phyloP scores from a whole-genome alignment of 1,139 yeast genomes.

The Sugiyamaella sp. region DNA sequence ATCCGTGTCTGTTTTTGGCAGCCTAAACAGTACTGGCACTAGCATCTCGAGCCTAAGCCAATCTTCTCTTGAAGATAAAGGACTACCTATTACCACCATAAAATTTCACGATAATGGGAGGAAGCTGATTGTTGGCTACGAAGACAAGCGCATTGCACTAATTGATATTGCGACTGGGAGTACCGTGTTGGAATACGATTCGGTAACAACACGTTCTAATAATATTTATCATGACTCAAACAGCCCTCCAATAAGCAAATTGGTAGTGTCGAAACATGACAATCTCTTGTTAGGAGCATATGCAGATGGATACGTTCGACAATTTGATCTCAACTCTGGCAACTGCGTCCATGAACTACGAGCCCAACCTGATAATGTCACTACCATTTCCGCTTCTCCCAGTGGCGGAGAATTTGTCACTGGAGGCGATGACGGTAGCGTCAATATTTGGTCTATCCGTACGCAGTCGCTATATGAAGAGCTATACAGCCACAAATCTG shows the following conservation, averaged over 20 bases:
- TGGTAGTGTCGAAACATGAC: constrained; percentile 13
- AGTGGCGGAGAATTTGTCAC: constrained; percentile 31
- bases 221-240: constrained; percentile 8
- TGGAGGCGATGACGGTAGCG: constrained; percentile 38
- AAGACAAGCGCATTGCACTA: constrained; percentile 34
- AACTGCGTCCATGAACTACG: constrained; percentile 24
- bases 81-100: constrained; percentile 23
- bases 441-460: constrained; percentile 36
- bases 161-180: constrained; percentile 36
- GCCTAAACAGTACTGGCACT: neutral
- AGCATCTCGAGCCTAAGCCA: neutral
- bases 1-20: neutral
- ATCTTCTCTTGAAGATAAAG: constrained; percentile 12
- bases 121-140: constrained; percentile 34
- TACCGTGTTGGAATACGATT: constrained; percentile 27
- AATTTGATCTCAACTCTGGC: constrained; percentile 26
- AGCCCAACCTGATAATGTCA: constrained; percentile 36
- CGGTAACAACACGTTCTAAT: constrained; percentile 17
- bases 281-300: constrained; percentile 22
- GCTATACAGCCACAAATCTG: constrained; percentile 17
- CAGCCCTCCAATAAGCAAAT: constrained; percentile 6
- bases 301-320: constrained; percentile 28
- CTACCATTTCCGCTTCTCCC: constrained; percentile 30
- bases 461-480: constrained; percentile 14
- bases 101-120: constrained; percentile 28